Evolutionary conservation across 1,284 basidiomycete genomes (phyloP), one percentile per base, ranked within the genome.

Genomic region (Ceratobasidium sp.): DNA sequence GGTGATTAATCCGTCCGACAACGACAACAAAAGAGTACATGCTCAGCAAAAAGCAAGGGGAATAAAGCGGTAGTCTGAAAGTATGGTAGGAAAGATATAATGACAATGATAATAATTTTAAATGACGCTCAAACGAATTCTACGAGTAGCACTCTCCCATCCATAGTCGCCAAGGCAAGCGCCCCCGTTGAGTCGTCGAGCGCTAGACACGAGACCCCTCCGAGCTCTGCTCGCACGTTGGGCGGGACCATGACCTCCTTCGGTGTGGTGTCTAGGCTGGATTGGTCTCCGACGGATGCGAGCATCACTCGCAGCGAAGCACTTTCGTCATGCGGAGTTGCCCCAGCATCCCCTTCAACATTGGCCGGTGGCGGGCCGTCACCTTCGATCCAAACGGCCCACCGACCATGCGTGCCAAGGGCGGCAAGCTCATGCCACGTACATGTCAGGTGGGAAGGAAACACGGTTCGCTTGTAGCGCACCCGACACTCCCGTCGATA

Each of bases 381-480:
- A 24, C 71, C 71, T n/a, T 73, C 71, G n/a, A 73, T 73, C 71
- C 71, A 73, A 50, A 73, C 29, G 6, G 50, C 71, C 8, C 36
- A 60, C 14, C 50, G 60, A 29, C 71, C 71, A 29, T 73, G 71
- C 3, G 50, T 56, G 29, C 71, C 71, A 3, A 73, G 50, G 11
- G 71, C 71, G 8, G 71, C 71, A 36, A 73, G 60, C 51, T 73
- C 71, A 50, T 73, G 71, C 71, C 71, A 73, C 6, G 71, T 64
- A 47, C 71, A 73, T 7, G 48, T 8, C 2, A 73, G 59, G 22
- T 60, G 71, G 4, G 71, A 63, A 27, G 71, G 71, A 27, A 73
- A 73, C 48, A 73, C 51, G 15, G 71, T 73, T 17, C 71, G 71
- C 45, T 73, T 73, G 51, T 73, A 73, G 17, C 71, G 50, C 14